Base-by-base conservation (phyloP, 768 basidiomycete species). In the Leccinum uliginosum region DNA sequence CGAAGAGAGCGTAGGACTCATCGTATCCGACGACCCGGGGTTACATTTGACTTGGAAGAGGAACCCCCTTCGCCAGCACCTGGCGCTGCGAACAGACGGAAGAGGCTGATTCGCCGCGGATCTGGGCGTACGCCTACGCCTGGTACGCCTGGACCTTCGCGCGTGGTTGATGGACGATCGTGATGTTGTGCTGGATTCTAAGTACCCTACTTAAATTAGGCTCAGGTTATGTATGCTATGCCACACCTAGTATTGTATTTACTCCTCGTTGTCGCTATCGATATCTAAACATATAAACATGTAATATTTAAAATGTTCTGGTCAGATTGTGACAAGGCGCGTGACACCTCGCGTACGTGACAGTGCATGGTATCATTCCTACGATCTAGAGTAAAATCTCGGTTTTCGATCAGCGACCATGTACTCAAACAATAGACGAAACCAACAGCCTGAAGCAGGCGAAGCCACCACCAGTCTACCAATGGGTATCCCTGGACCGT, bases 11-110 rank as follows among this genome's bases (percentile, higher is more conserved):
- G 77, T 17, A 67, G 66, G 46, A 71, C 64, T 38, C 73, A 76
- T 44, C 73, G 62, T 7, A 61, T 81, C 55, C 76, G 76, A 49
- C 78, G 83, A 43, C 86, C 86, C 21, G 86, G 86, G 7, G 84
- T 87, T 26, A 84, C 84, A 1, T 86, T 86, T 63, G 83, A 84
- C 63, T 74, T 85, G 5, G 78, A 67, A 17, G 84, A 85, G 62
- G 81, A 83, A 59, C 75, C 76, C 21, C 72, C 71, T 8, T 78
- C 80, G 24, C 81, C 71, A 12, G 59, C 65, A 23, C 59, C 68
- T 46, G 68, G 71, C 23, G 21, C 63, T 19, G 8, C 44, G 14
- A 63, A 38, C 48, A 69, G 57, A 53, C 63, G 66, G 50, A 64
- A 68, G 55, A 71, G 30, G 51, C 40, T 73, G 51, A 27, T 68